Conservation (phyloP, 2,329 filamentous ascomycete species). For the Sporothrix brasiliensis region DNA sequence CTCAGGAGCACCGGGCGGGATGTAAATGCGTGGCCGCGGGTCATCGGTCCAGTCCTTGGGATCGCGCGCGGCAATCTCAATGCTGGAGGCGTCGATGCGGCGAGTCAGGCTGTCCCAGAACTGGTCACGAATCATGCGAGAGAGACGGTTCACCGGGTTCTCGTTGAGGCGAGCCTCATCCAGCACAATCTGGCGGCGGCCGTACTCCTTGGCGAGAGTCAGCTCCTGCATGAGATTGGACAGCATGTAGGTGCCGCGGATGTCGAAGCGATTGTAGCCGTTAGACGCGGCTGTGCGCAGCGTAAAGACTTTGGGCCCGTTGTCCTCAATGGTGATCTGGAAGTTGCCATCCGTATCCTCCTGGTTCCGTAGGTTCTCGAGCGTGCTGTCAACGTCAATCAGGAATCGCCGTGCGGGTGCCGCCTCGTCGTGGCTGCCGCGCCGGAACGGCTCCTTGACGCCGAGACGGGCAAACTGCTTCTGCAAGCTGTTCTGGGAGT, state of each 20-base stretch:
- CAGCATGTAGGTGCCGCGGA: conserved; percentile 95
- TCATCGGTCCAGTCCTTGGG: conserved; percentile 95
- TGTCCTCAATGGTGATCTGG: conserved; percentile 97
- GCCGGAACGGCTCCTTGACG: conserved; percentile 58
- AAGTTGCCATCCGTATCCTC: conserved; percentile 94
- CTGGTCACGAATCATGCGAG: conserved; percentile 80
- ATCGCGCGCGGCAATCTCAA: conserved; percentile 83
- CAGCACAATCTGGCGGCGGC: conserved; percentile 84
- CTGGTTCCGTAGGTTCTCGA: conserved; percentile 75
- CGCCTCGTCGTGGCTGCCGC: conserved; percentile 71
- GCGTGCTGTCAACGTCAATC: conserved; percentile 81
- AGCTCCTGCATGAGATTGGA: conserved; percentile 96
- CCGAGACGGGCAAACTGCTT: conserved; percentile 58
- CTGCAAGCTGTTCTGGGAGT: conserved; percentile 60
- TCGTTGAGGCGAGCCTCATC: conserved; percentile 91
- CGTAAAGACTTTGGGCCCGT: conserved; percentile 84
- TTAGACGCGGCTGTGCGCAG: conserved; percentile 84
- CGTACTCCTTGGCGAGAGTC: conserved; percentile 86
- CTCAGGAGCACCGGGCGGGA: conserved; percentile 80
- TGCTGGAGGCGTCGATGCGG: conserved; percentile 83
- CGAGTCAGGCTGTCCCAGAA: conserved; percentile 94
- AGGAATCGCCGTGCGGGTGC: conserved; percentile 73
- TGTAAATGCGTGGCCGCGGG: conserved; percentile 86
- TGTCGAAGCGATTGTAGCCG: conserved; percentile 83
- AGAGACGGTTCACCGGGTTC: conserved; percentile 87